Evolutionary conservation across 768 basidiomycete genomes (phyloP).

Genomic region (Gymnopilus junonius): DNA sequence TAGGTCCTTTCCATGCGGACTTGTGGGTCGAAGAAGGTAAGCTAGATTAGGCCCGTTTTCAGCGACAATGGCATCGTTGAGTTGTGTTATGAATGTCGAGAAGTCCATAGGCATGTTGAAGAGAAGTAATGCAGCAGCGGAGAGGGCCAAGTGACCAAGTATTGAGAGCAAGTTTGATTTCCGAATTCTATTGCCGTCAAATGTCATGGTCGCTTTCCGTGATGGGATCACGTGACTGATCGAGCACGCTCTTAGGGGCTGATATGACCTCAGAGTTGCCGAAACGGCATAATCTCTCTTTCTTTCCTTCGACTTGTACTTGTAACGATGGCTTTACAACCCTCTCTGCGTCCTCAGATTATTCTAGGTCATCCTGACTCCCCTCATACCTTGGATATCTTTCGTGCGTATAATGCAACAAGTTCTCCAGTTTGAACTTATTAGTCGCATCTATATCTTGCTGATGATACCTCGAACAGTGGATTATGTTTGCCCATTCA

Average conservation of each 20-base stretch:
- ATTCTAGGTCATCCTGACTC: slow-evolving; percentile 62
- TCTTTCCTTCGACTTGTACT: background rate
- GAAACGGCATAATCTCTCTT: background rate
- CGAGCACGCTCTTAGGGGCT: slow-evolving; percentile 3
- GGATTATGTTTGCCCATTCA: slow-evolving; percentile 89
- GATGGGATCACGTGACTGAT: background rate
- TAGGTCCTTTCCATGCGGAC: slow-evolving; percentile 76
- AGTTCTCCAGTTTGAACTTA: background rate
- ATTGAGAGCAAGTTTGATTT: background rate
- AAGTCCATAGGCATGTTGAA: slow-evolving; percentile 54
- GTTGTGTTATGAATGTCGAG: slow-evolving; percentile 58
- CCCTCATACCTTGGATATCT: slow-evolving; percentile 82
- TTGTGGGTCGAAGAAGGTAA: slow-evolving; percentile 76
- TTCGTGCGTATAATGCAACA: slow-evolving; percentile 48
- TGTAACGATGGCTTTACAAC: slow-evolving; percentile 75
- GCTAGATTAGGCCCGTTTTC: slow-evolving; percentile 75
- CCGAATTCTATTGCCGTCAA: background rate
- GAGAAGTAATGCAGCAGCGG: background rate
- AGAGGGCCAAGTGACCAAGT: background rate
- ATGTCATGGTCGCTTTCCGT: too few relatives aligned
- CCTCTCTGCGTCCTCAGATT: slow-evolving; percentile 66
- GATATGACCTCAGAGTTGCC: background rate
- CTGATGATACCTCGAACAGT: slow-evolving; percentile 44
- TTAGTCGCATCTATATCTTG: background rate
- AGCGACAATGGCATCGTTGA: slow-evolving; percentile 61